phyloP scores from a whole-genome alignment of 305 asterid species.

The Fraxinus greggii region DNA sequence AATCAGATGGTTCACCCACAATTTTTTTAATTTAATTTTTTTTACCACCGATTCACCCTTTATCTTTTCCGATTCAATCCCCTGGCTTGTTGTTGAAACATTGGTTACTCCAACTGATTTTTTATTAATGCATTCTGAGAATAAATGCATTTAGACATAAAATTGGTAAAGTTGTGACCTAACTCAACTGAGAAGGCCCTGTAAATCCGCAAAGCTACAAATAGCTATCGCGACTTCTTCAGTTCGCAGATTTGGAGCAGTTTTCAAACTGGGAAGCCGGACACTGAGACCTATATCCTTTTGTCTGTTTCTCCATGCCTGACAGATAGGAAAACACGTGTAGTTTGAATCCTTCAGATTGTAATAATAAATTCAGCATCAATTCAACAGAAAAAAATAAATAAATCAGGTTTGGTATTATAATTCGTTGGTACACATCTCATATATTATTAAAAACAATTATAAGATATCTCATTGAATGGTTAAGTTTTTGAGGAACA shows the following conservation, averaged over 20 bases:
- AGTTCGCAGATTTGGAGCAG: background rate
- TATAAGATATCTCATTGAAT: background rate
- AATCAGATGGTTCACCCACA: background rate
- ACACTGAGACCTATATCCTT: background rate
- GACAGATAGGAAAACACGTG: background rate
- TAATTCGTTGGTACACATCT: background rate
- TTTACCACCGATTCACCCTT: background rate
- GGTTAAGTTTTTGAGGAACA: background rate
- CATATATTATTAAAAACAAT: background rate
- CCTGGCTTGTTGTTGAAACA: background rate
- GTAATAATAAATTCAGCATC: background rate
- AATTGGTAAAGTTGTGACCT: background rate
- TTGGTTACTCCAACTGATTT: constrained; percentile 1
- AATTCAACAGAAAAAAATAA: background rate
- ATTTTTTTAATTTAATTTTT: background rate
- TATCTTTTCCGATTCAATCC: background rate
- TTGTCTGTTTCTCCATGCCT: background rate
- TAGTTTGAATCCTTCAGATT: background rate
- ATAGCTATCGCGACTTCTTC: background rate
- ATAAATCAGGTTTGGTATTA: background rate
- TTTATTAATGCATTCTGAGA: constrained; percentile 1
- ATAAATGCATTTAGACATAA: background rate
- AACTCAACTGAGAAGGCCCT: background rate
- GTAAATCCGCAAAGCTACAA: background rate
- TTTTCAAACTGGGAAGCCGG: background rate